A percentile compares a stretch with the other conserved stretches of the same genome.
These are phyloP conservation scores for Geotrichum klebahnii DNA, from an alignment of 1,139 yeast species.

Conservation along the genomic window DNA sequence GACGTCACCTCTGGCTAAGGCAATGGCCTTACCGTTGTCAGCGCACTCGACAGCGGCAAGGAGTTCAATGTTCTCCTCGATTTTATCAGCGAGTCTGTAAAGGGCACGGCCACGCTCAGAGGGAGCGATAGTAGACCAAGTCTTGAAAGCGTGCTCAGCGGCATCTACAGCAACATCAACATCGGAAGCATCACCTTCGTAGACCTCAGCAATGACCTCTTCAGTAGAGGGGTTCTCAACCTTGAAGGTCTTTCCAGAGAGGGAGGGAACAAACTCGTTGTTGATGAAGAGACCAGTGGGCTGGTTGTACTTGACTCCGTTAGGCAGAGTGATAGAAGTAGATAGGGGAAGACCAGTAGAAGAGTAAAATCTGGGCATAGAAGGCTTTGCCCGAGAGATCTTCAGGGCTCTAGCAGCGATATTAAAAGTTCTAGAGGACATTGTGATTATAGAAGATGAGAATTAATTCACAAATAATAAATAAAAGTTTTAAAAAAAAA, in stretches of 20 bases:
- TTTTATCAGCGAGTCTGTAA: conserved; percentile 50
- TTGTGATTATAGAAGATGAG: too few relatives aligned
- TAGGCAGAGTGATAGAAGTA: conserved; percentile 47
- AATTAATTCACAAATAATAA: conserved; percentile 1
- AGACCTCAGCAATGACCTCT: conserved; percentile 59
- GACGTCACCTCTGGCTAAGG: conserved; percentile 45
- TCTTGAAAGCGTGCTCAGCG: conserved; percentile 64
- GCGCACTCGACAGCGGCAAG: conserved; percentile 58
- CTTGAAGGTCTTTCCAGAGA: conserved; percentile 50
- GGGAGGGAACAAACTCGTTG: conserved; percentile 58
- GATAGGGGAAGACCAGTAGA: conserved; percentile 12
- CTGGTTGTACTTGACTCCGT: conserved; percentile 53
- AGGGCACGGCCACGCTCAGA: conserved; percentile 48
- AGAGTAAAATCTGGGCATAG: neutral
- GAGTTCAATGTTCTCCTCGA: conserved; percentile 48
- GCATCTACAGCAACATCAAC: conserved; percentile 73
- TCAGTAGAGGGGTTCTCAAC: conserved; percentile 67
- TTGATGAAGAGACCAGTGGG: conserved; percentile 80
- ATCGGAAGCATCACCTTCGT: conserved; percentile 63
- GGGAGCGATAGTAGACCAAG: conserved; percentile 45
- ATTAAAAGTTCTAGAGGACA: neutral
- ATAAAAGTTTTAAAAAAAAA: neutral
- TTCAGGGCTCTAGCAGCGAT: neutral
- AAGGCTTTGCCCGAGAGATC: neutral
- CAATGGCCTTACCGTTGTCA: conserved; percentile 61